Evolutionary conservation across 2,329 filamentous ascomycete species (phyloP), one percentile per base, ranked within the genome.

Genomic region (Bipolaris gigantea): DNA sequence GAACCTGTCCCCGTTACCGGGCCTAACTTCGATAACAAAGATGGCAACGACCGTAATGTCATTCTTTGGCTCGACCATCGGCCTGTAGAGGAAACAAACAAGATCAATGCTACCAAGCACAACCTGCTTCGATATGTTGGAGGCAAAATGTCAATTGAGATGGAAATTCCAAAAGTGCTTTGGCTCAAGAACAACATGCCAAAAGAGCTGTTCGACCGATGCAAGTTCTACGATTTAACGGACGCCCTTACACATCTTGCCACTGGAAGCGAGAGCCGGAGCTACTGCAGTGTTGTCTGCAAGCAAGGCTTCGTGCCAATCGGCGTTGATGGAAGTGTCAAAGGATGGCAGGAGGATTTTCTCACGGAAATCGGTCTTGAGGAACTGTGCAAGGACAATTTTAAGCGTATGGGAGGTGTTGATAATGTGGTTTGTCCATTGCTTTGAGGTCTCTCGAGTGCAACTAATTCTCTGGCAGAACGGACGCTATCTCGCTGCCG

Each of bases 101-200:
- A 90, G 77, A 96, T 99, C 79, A 99, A 99, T 75, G 85, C 86
- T 50, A 97, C 94, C 2, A 83, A 87, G 48, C 94, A 99, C 80
- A 94, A 95, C 75, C 81, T 99, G 49, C 85, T 99, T 55, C 89
- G 92, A 69, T 99, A 99, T 72, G 94, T 99, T 16, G 94, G 94
- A 64, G 94, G 94, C 60, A 93, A 89, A 73, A 99, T 99, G 94
- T 96, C 91, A 73, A 93, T 97, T 62, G 94, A 99, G 80, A 99
- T 99, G 94, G 94, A 99, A 75, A 95, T 99, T 51, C 94, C 94
- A 60, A 99, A 99, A 79, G 90, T 97, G 1, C 82, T 97, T 53
- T 99, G 94, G 94, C 83, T 99, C 71, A 97, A 97, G 83, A 96
- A 96, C 76, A 85, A 97, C 77, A 97, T 99, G 94, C 89, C 94